Percentiles rank a stretch among this genome's conserved stretches.
Conservation (phyloP, 192 early-diverging fungal genomes). For the Thamnidium elegans region DNA sequence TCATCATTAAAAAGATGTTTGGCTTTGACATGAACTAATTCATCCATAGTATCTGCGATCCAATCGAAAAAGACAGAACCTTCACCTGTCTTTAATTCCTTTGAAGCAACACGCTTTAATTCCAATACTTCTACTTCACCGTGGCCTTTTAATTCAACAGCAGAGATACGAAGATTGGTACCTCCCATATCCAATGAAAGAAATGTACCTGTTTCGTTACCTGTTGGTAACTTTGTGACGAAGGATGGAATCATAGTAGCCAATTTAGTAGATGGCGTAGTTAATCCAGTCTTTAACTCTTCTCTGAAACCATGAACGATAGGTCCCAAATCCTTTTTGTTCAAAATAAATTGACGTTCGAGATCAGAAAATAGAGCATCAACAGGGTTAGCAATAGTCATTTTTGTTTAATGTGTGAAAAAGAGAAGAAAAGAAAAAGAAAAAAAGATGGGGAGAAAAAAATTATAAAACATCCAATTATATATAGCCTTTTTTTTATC, state of each 20-base stretch:
- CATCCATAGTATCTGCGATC: conserved; percentile 60
- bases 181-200: conserved; percentile 93
- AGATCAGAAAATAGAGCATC: too few species aligned
- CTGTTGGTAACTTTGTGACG: conserved; percentile 74
- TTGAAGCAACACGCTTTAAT: conserved; percentile 62
- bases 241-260: conserved; percentile 89
- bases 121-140: conserved; percentile 61
- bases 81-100: conserved; percentile 76
- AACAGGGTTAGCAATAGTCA: too few species aligned
- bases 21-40: conserved; percentile 18
- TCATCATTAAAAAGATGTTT: conserved; percentile 5
- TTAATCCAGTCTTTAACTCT: conserved; percentile 27
- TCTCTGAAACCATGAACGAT: conserved; percentile 25
- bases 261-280: conserved; percentile 34
- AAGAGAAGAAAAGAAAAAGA: too few species aligned
- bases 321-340: conserved; percentile 9
- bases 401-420: too few species aligned
- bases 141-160: conserved; percentile 73
- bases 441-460: too few species aligned
- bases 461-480: too few species aligned
- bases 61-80: conserved; percentile 75
- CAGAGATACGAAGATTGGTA: conserved; percentile 88
- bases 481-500: too few species aligned
- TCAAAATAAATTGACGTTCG: conserved; percentile 14
- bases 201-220: conserved; percentile 81